Evolutionary conservation across 176 grass and related monocot species (phyloP).

Genomic region (Juncus inflexus): DNA sequence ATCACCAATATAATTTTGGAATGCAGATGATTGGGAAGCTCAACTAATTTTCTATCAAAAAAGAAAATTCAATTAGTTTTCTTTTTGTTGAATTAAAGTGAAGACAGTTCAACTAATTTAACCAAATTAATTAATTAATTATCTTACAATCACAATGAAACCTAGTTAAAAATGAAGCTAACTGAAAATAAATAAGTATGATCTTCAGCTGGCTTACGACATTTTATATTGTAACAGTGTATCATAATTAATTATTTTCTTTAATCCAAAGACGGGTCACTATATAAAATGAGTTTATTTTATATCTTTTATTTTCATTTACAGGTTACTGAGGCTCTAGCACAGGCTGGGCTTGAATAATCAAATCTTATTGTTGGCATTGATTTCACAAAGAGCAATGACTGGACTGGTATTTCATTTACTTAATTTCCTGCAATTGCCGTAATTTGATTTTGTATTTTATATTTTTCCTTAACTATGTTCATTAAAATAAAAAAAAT

Average conservation of each 20-base stretch:
- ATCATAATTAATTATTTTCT: background rate
- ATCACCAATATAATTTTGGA: too few relatives aligned
- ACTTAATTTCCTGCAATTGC: too few relatives aligned
- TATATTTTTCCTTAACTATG: too few relatives aligned
- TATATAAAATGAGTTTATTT: background rate
- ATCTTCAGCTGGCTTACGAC: background rate
- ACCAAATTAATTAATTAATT: background rate
- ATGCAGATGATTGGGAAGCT: background rate
- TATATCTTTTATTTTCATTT: background rate
- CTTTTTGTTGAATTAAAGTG: background rate
- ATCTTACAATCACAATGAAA: background rate
- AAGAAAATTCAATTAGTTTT: background rate
- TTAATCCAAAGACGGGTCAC: background rate
- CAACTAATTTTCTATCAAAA: too few relatives aligned
- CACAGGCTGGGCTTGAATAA: constrained; percentile 25
- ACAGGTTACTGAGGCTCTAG: constrained; percentile 24
- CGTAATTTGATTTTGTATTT: too few relatives aligned
- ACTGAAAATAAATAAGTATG: background rate
- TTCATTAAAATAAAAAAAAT: background rate
- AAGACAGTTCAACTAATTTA: too few relatives aligned
- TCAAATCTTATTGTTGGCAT: constrained; percentile 16
- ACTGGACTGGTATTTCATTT: constrained; percentile 24
- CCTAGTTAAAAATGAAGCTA: background rate
- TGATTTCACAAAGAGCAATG: constrained; percentile 29
- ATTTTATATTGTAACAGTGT: background rate